Base-by-base conservation (phyloP, 2,329 filamentous ascomycete species). In the Trichoderma arundinaceum region DNA sequence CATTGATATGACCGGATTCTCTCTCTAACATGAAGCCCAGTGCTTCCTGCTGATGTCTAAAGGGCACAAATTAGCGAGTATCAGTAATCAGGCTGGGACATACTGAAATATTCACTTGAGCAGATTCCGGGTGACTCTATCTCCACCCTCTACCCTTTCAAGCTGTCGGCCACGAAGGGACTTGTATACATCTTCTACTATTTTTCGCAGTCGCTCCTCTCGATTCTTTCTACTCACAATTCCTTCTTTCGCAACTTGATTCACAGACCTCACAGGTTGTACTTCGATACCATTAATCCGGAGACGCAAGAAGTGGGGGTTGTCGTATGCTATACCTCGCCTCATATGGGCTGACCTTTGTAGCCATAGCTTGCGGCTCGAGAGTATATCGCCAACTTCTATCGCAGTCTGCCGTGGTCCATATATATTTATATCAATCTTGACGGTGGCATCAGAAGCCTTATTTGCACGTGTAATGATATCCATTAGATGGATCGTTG, bases 41-140 rank as follows among this genome's bases (percentile, higher is more conserved):
- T 0, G 76, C 79, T 51, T 75, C 66, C 43, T 76, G 62, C 70
- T 81, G 79, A 33, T 80, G 78, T 0, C 79, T 81, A 41, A 39
- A 13, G 22, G 1, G 1, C 4, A 15, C 1, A n/a, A 1, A 19
- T 56, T 13, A 63, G 51, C 4, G 4, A 28, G 4, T 43, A 43
- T 41, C 12, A 12, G 8, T 22, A 7, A 5, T 5, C 7, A 2
- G 19, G 0, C 1, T 43, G 4, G 3, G 12, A 7, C 17, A 8
- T 32, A 48, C 13, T 13, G 10, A 1, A 3, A 58, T 22, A 68
- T 65, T 48, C 70, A 77, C 75, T 67, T 46, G 2, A 77, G 65
- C 1, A 77, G 67, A 3, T 63, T 7, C 0, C 60, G 72, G 3
- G 63, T 72, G 8, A 77, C 56, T 32, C 70, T 68, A 7, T 66